Evolutionary conservation across 106 monocot genomes (phyloP).

Genomic region (Chionographis japonica): DNA sequence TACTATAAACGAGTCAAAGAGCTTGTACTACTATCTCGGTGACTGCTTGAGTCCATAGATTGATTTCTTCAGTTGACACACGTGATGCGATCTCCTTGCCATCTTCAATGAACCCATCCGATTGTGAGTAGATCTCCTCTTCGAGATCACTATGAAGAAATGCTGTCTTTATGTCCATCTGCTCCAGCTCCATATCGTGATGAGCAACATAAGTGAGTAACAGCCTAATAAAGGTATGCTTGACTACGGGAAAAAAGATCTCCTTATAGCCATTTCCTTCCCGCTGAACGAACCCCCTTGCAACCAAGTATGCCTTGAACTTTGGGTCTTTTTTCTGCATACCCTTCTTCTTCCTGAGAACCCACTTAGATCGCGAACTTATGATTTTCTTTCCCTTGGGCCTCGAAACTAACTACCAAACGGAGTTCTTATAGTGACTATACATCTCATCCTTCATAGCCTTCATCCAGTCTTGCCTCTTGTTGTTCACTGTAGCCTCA

Average conservation of each 20-base stretch:
- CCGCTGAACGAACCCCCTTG: background rate
- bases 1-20: slow-evolving; percentile 9
- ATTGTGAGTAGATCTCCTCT: slow-evolving; percentile 6
- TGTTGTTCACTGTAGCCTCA: too few species aligned
- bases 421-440: too few species aligned
- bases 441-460: too few species aligned
- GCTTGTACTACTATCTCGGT: slow-evolving; percentile 3
- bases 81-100: slow-evolving; percentile 1
- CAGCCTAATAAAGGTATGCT: slow-evolving; percentile 2
- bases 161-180: slow-evolving; percentile 7
- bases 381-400: background rate
- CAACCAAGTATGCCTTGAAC: slow-evolving; percentile 3
- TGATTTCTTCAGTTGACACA: slow-evolving; percentile 2
- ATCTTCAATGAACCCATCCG: background rate
- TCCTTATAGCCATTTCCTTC: slow-evolving; percentile 5
- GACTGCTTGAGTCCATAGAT: slow-evolving; percentile 8
- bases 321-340: too few species aligned
- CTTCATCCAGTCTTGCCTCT: too few species aligned
- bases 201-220: background rate
- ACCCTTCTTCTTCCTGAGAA: background rate
- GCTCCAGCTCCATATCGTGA: background rate
- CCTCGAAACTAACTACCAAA: too few species aligned
- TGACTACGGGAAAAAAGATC: background rate
- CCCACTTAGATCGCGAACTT: background rate
- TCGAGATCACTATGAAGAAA: slow-evolving; percentile 15